Base-by-base conservation (phyloP, 2,329 filamentous ascomycete species). In the Aspergillus tanneri region DNA sequence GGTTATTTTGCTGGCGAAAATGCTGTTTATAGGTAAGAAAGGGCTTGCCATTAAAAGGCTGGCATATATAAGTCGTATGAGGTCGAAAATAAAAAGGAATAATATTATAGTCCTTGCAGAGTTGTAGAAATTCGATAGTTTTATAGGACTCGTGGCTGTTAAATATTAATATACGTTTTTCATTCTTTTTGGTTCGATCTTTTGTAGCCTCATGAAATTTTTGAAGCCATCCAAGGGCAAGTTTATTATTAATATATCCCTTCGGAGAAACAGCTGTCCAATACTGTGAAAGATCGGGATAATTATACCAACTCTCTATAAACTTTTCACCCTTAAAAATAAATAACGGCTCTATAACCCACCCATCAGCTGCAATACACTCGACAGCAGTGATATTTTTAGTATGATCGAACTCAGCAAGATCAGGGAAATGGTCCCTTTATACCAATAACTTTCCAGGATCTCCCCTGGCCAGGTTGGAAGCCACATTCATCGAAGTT, bases 21-120 rank as follows among this genome's bases (percentile, higher is more conserved):
- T 36, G 18, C 11, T 11, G 5, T 22, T 44, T 44, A 28, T 45
- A 45, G 11, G 11, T 37, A 9, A 37, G 24, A 22, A 38, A 45
- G 4, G 18, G 42, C 11, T 45, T 25, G 7, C 32, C 14, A 38
- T 28, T 22, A 11, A 44, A 21, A 6, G 19, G 42, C 25, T 44
- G 22, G 11, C 11, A 24, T 12, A 36, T 21, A 37, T 45, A 11
- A 11, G 21, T 45, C 19, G 14, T 27, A 45, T 37, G n/a, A 37
- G 32, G 19, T 11, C 11, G 5, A 25, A 44, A 44, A 8, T 30
- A 18, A 36, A 44, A 35, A 6, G 14, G n/a, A 27, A 44, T 10
- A 19, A 45, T 45, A 2, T 37, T 7, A 27, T 45, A 25, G 8
- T n/a, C 19, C 10, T 44, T 12, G n/a, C 30, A 44, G 11, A 8